A percentile compares a stretch with the other conserved stretches of the same genome.
These are phyloP conservation scores for Pythium myriotylum DNA, from an alignment of 352 stramenopile species.

Conservation along the genomic window DNA sequence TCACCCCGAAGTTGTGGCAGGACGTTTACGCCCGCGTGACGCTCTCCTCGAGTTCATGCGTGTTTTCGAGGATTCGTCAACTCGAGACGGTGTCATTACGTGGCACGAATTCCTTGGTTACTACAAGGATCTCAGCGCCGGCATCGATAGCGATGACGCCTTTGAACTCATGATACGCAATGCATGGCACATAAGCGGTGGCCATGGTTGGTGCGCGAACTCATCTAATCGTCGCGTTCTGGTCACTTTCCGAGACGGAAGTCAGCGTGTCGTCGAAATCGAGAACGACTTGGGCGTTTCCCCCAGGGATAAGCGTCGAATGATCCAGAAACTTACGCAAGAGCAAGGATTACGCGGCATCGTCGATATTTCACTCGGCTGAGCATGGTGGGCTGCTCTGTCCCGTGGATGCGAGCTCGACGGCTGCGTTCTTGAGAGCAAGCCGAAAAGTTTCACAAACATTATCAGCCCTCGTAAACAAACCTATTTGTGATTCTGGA, in stretches of 20 bases:
- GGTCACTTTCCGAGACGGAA: constrained; percentile 70
- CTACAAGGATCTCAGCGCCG: constrained; percentile 88
- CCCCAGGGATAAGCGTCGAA: constrained; percentile 45
- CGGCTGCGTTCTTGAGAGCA: too few species aligned
- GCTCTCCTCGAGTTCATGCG: constrained; percentile 85
- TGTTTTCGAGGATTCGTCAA: constrained; percentile 53
- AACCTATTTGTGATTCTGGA: constrained; percentile 19
- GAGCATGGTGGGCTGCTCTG: background rate
- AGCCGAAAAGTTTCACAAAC: background rate
- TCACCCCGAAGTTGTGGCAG: constrained; percentile 81
- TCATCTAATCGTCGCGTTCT: constrained; percentile 70
- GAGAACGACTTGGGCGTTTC: constrained; percentile 69
- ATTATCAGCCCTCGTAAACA: constrained; percentile 3
- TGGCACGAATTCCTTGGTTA: constrained; percentile 89
- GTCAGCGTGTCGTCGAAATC: constrained; percentile 68
- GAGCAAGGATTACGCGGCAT: constrained; percentile 57
- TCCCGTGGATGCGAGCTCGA: background rate
- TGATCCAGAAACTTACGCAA: constrained; percentile 52
- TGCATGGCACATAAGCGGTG: constrained; percentile 86
- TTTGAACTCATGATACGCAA: constrained; percentile 89
- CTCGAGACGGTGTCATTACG: constrained; percentile 59
- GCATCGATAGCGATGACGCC: constrained; percentile 81
- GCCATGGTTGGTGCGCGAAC: constrained; percentile 74
- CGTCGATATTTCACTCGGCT: constrained; percentile 55
- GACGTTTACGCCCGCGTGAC: constrained; percentile 54